Base-by-base conservation (phyloP, 768 basidiomycete species). In the Scleroderma bovista region DNA sequence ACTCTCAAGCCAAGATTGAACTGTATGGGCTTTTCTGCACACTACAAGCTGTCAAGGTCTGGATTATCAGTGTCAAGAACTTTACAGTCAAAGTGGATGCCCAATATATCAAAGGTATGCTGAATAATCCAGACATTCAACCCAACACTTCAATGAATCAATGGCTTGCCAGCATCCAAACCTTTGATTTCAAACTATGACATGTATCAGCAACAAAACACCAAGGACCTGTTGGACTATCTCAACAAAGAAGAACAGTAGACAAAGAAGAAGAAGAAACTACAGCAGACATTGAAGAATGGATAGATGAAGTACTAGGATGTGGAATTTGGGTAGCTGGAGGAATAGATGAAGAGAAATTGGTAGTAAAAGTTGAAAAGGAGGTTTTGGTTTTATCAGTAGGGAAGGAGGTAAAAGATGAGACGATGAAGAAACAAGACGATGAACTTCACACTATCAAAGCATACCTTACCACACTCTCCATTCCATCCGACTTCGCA, bases 1-100 rank as follows among this genome's bases (percentile, higher is more conserved):
- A n/a, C n/a, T n/a, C n/a, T n/a, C n/a, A n/a, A n/a, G n/a, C n/a
- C n/a, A n/a, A n/a, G n/a, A n/a, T n/a, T n/a, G n/a, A n/a, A n/a
- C n/a, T n/a, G n/a, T n/a, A n/a, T n/a, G n/a, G n/a, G n/a, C n/a
- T n/a, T n/a, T n/a, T n/a, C n/a, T n/a, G n/a, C n/a, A n/a, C n/a
- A n/a, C n/a, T n/a, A n/a, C n/a, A n/a, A n/a, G n/a, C n/a, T n/a
- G n/a, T n/a, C n/a, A n/a, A n/a, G n/a, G n/a, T n/a, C n/a, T n/a
- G n/a, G n/a, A n/a, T n/a, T n/a, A n/a, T n/a, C n/a, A n/a, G n/a
- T n/a, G n/a, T n/a, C n/a, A n/a, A n/a, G 5, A 66, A 70, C 12
- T 54, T 77, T 0, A 50, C 64, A 0, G 60, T 74, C 15, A 69
- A 73, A 50, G 66, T 72, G 2, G 69, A 75, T 46, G 69, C 71